Percentiles rank a stretch among this genome's conserved stretches.
These are phyloP conservation scores for Verticillium dahliae DNA, from an alignment of 2,329 filamentous ascomycete genomes.

Conservation along the genomic window DNA sequence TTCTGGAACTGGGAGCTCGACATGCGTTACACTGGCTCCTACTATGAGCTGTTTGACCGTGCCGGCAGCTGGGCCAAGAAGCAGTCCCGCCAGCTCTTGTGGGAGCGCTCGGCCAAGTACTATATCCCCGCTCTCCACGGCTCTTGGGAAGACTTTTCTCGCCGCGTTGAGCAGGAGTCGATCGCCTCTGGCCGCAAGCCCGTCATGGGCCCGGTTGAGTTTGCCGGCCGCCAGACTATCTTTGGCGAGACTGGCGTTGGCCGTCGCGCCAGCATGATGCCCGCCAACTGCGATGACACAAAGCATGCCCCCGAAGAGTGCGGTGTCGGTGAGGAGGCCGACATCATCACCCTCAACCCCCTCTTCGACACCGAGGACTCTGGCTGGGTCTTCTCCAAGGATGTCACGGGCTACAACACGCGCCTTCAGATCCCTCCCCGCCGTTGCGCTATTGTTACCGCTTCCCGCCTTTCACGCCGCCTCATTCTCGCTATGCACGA, in stretches of 20 bases:
- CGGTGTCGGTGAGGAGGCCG: slow-evolving; percentile 65
- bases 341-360: slow-evolving; percentile 72
- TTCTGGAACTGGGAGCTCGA: slow-evolving; percentile 71
- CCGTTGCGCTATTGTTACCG: slow-evolving; percentile 65
- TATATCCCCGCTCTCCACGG: slow-evolving; percentile 68
- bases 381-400: slow-evolving; percentile 65
- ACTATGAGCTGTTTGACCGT: slow-evolving; percentile 67
- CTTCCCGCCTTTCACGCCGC: slow-evolving; percentile 59
- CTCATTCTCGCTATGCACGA: slow-evolving; percentile 68
- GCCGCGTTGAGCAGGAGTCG: slow-evolving; percentile 57
- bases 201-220: slow-evolving; percentile 62
- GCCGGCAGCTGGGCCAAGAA: slow-evolving; percentile 59
- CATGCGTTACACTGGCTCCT: slow-evolving; percentile 57
- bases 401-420: slow-evolving; percentile 62
- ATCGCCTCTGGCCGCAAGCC: slow-evolving; percentile 41
- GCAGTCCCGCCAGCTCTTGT: slow-evolving; percentile 65
- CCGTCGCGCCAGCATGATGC: slow-evolving; percentile 36
- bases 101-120: slow-evolving; percentile 72
- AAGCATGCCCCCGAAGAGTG: slow-evolving; percentile 33
- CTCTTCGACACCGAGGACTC: slow-evolving; percentile 66
- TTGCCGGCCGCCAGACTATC: slow-evolving; percentile 38
- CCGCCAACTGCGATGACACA: slow-evolving; percentile 40
- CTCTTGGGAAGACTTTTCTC: slow-evolving; percentile 64
- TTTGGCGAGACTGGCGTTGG: slow-evolving; percentile 45
- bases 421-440: slow-evolving; percentile 52